Base-by-base conservation (phyloP, 225 moss, liverwort and hornwort species). In the Straminergon stramineum region DNA sequence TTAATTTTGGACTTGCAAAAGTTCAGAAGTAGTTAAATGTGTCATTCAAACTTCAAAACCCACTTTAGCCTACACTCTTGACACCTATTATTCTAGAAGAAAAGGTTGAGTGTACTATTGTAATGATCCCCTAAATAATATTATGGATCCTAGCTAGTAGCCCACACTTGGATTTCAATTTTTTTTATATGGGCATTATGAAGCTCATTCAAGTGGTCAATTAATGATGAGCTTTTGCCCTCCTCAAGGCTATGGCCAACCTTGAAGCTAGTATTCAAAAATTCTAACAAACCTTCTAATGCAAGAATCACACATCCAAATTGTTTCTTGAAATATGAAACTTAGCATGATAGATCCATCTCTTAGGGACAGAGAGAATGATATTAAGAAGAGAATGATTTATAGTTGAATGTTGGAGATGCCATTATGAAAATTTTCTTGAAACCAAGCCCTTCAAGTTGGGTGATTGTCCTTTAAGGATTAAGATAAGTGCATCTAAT, bases 391-490 rank as follows among this genome's bases (percentile, higher is more conserved):
- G 20, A n/a, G n/a, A n/a, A 19, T 51, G 45, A 75, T 12, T 7
- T 11, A 19, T 18, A 75, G 7, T 75, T 48, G 30, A 30, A 2
- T 18, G 30, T 6, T 45, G 1, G 11, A 75, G 30, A 74, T 45
- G 45, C 30, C 30, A 45, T 45, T 0, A 8, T 26, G 0, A 43
- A 16, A 16, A 27, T 9, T 41, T 41, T 41, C 4, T 45, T 3
- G 0, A 75, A 75, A 48, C 18, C 6, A 48, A 48, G 75, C 11
- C 11, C 7, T 0, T 75, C 0, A 45, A 0, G 2, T 18, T 48
- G 18, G 2, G 0, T 75, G n/a, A n/a, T 0, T 74, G 17, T 75
- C 18, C 1, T 30, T 18, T 48, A 10, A 30, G 6, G 2, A 3
- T 74, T 17, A 45, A 48, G 2, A 1, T 48, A 48, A 48, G 6